Percentiles rank a stretch among this genome's conserved stretches.
Conservation (phyloP, 176 grass and related monocot genomes). For the Oryza rufipogon region DNA sequence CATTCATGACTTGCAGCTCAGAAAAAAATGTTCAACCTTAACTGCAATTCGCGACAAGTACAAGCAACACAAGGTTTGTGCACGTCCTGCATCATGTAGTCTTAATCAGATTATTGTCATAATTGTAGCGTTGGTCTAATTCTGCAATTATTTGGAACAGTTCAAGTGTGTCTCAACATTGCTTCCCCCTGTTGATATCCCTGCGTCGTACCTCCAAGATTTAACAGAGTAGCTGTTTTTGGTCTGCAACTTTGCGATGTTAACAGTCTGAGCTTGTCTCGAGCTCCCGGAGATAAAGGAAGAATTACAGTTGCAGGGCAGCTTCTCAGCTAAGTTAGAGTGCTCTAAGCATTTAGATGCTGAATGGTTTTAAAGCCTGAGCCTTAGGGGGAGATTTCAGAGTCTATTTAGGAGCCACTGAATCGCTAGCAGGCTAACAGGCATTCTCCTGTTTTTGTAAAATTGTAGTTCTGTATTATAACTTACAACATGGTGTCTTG, state of each 20-base stretch:
- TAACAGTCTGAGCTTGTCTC: conserved; percentile 41
- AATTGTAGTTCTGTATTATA: conserved; percentile 56
- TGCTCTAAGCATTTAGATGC: conserved; percentile 37
- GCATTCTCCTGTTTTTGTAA: conserved; percentile 45
- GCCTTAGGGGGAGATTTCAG: not conserved
- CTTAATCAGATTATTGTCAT: conserved; percentile 26
- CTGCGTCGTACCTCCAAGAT: conserved; percentile 56
- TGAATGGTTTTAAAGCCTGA: not conserved
- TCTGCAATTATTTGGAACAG: conserved; percentile 53
- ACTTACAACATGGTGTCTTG: conserved; percentile 33
- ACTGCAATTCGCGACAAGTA: conserved; percentile 79
- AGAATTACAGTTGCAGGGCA: conserved; percentile 23
- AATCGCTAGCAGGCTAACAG: conserved; percentile 31
- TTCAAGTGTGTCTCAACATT: conserved; percentile 73
- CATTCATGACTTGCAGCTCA: conserved; percentile 83
- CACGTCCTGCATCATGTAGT: conserved; percentile 25
- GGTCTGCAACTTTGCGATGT: conserved; percentile 32
- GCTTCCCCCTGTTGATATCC: conserved; percentile 60
- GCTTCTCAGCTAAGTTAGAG: conserved; percentile 37
- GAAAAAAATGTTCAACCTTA: conserved; percentile 51
- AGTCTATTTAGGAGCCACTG: conserved; percentile 38
- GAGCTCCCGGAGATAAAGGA: conserved; percentile 42
- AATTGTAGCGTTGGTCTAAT: conserved; percentile 32
- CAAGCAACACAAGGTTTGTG: conserved; percentile 79
- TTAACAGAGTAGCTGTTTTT: conserved; percentile 39